Base-by-base conservation (phyloP, 2,329 filamentous ascomycete species). In the Geoglossum cookeanum region DNA sequence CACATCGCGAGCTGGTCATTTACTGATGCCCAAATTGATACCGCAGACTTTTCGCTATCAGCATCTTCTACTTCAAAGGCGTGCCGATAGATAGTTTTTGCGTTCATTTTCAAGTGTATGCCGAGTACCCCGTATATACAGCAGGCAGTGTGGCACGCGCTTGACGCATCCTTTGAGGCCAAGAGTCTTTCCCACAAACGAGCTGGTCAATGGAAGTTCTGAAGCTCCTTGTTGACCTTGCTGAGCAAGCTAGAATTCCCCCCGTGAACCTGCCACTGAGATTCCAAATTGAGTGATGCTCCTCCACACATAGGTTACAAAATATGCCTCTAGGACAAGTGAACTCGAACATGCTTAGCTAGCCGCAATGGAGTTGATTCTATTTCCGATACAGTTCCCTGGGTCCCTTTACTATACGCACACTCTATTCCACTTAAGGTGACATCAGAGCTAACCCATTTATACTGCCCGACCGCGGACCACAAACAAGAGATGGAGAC, bases 11-110 rank as follows among this genome's bases (percentile, higher is more conserved):
- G 79, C 79, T 87, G 88, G 90, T 82, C 90, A 95, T 95, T 92
- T 78, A 81, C 72, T 72, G 74, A 81, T 92, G 90, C 87, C 87
- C 70, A 95, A 86, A 95, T 69, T 69, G 74, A 85, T 67, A 64
- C 67, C 73, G 83, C 85, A 87, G 85, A 84, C 85, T 86, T 87
- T 89, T 89, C 90, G 90, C 90, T 96, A 96, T 86, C 89, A 81
- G 86, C 84, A 84, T 86, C 87, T 89, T 86, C 79, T 73, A 72
- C 68, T 69, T 70, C 70, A 80, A 87, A 86, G 84, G 85, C 78
- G 80, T 83, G 82, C 84, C 78, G 88, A 91, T 95, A 94, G 89
- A 95, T 95, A 94, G 89, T 80, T 80, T 81, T 82, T 88, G 87
- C 84, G 77, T 71, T 94, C 87, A 95, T 78, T 4, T 32, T 49